These are phyloP conservation scores for Helianthus annuus DNA, from an alignment of 129 eudicot genomes.

Conservation along the genomic window DNA sequence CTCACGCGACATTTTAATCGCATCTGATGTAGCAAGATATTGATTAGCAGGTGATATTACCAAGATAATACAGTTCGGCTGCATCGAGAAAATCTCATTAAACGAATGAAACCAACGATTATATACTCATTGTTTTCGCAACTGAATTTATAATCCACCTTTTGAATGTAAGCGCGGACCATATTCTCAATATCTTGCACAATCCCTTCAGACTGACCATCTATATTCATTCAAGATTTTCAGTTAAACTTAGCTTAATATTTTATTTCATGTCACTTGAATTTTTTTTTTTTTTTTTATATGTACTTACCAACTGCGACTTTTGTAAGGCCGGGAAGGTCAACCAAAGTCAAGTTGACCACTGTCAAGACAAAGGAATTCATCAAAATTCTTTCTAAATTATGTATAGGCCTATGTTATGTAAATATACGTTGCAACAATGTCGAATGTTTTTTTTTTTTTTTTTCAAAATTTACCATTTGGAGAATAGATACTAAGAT, in stretches of 20 bases:
- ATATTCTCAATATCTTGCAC: conserved; percentile 62
- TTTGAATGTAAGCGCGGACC: conserved; percentile 57
- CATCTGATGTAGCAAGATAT: conserved; percentile 57
- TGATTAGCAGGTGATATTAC: conserved; percentile 61
- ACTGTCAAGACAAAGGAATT: conserved; percentile 31
- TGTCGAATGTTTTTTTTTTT: not conserved
- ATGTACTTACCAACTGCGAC: conserved; percentile 53
- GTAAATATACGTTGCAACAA: not conserved
- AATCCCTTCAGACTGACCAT: conserved; percentile 54
- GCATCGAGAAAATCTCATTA: conserved; percentile 28
- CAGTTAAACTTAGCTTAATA: not conserved
- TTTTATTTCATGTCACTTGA: not conserved
- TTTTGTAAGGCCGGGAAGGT: conserved; percentile 63
- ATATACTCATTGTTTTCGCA: not conserved
- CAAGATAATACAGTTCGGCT: conserved; percentile 57
- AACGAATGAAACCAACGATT: not conserved
- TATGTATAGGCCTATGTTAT: not conserved
- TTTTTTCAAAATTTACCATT: conserved; percentile 34
- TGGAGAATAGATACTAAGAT: conserved; percentile 54
- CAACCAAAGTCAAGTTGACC: conserved; percentile 55
- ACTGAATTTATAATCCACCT: conserved; percentile 26
- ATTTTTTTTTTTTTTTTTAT: not conserved
- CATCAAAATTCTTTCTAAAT: conserved; percentile 2
- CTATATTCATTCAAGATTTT: conserved; percentile 27
- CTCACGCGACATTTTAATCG: conserved; percentile 46